These are phyloP conservation scores for Dipodascus albidus DNA, from an alignment of 805 yeast genomes.

Conservation along the genomic window DNA sequence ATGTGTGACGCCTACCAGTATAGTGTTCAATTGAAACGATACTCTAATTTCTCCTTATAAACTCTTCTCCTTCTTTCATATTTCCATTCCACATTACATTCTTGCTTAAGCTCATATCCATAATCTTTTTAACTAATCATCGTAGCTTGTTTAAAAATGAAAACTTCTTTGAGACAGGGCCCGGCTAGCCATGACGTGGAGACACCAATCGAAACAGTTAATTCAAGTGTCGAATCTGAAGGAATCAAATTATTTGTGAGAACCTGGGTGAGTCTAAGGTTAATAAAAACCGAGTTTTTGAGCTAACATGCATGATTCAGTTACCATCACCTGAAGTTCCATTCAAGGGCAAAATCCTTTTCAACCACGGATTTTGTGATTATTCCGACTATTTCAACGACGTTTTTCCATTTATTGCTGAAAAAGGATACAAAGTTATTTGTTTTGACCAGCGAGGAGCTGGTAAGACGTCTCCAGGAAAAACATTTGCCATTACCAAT, in stretches of 20 bases:
- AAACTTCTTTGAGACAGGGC: too few species aligned
- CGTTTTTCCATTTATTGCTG: constrained; percentile 21
- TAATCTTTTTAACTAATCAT: too few species aligned
- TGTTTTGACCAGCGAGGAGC: constrained; percentile 30
- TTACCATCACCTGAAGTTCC: constrained; percentile 11
- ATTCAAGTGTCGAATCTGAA: neutral
- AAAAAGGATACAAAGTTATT: constrained; percentile 25
- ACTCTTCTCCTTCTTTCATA: too few species aligned
- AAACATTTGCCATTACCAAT: constrained; percentile 22
- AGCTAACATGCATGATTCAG: constrained; percentile 7
- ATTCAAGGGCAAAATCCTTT: constrained; percentile 21
- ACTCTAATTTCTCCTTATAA: too few species aligned
- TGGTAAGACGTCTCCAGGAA: constrained; percentile 23
- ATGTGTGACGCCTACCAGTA: too few species aligned
- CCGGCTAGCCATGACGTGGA: too few species aligned
- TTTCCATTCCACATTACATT: too few species aligned
- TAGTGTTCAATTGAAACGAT: too few species aligned
- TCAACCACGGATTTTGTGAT: constrained; percentile 30
- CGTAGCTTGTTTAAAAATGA: too few species aligned
- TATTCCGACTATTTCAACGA: constrained; percentile 22
- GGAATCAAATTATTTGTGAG: neutral
- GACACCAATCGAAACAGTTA: neutral
- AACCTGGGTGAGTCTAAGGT: constrained; percentile 7
- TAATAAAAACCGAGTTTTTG: neutral
- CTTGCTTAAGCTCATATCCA: too few species aligned